Conservation (phyloP, 2,329 filamentous ascomycete species). For the Cadophora sp. region DNA sequence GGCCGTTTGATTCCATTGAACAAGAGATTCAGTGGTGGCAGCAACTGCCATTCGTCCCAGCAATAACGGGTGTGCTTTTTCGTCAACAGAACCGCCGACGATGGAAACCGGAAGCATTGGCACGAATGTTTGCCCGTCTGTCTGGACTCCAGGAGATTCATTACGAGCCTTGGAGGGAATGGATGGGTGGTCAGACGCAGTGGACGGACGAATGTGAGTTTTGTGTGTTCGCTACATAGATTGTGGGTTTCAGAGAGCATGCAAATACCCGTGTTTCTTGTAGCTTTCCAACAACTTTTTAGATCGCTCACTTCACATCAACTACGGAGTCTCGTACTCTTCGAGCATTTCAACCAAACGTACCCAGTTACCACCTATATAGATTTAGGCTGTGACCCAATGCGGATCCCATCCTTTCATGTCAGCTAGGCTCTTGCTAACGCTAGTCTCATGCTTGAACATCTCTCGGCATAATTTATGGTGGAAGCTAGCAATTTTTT, state of each 20-base stretch:
- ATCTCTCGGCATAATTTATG: slow-evolving; percentile 34
- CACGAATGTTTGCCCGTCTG: slow-evolving; percentile 46
- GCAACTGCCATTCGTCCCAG: slow-evolving; percentile 45
- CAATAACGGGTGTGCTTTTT: slow-evolving; percentile 45
- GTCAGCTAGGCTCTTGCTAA: slow-evolving; percentile 29
- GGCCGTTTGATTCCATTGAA: slow-evolving; percentile 40
- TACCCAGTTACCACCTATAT: slow-evolving; percentile 39
- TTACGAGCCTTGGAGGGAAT: slow-evolving; percentile 50
- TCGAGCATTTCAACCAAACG: slow-evolving; percentile 47
- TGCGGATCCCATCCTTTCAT: slow-evolving; percentile 37
- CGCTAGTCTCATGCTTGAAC: slow-evolving; percentile 32
- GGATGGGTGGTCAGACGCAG: slow-evolving; percentile 24
- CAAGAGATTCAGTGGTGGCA: slow-evolving; percentile 45
- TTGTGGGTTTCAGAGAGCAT: too few relatives aligned
- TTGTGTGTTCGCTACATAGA: too few relatives aligned
- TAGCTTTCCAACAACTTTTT: slow-evolving; percentile 41
- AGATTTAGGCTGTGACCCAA: slow-evolving; percentile 27
- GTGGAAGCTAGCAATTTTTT: slow-evolving; percentile 37
- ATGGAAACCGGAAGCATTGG: slow-evolving; percentile 45
- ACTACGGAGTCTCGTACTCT: slow-evolving; percentile 44
- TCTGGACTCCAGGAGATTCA: slow-evolving; percentile 47
- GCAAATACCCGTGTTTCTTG: slow-evolving; percentile 30
- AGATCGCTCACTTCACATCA: slow-evolving; percentile 38
- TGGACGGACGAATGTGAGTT: slow-evolving; percentile 44
- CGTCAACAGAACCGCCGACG: slow-evolving; percentile 48